Conservation (phyloP, 208 protist genomes). For the Sergeia podlipaevii region DNA sequence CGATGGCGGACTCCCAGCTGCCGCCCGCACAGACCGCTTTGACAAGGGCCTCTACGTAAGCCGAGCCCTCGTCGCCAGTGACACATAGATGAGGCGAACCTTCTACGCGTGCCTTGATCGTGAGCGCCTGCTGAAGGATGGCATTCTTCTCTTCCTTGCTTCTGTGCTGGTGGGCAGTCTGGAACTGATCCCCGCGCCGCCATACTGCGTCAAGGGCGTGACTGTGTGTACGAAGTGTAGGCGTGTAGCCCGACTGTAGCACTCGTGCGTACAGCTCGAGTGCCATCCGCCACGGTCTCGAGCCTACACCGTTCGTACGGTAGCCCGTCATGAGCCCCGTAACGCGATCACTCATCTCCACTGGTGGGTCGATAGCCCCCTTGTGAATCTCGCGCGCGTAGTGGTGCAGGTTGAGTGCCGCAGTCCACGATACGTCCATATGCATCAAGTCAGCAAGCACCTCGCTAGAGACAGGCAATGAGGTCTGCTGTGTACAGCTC, state of each 20-base stretch:
- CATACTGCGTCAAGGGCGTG: constrained; percentile 80
- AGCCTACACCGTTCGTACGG: constrained; percentile 53
- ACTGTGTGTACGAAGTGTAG: constrained; percentile 53
- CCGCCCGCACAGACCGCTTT: constrained; percentile 56
- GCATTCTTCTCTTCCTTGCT: constrained; percentile 3
- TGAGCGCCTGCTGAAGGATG: constrained; percentile 13
- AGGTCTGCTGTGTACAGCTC: constrained; percentile 9
- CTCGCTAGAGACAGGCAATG: constrained; percentile 24
- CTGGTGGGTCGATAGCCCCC: constrained; percentile 31
- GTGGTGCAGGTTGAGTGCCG: constrained; percentile 45
- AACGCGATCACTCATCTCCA: constrained; percentile 65
- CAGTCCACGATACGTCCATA: constrained; percentile 68
- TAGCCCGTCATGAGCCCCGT: constrained; percentile 81
- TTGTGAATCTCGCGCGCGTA: constrained; percentile 23
- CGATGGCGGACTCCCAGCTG: constrained; percentile 46
- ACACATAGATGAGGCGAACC: constrained; percentile 18
- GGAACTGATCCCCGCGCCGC: constrained; percentile 63
- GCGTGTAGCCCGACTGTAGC: constrained; percentile 42
- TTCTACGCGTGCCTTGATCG: constrained; percentile 21
- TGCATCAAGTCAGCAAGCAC: constrained; percentile 56
- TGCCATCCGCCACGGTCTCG: constrained; percentile 60
- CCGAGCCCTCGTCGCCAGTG: constrained; percentile 67
- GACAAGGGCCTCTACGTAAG: constrained; percentile 66
- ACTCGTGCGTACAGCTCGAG: constrained; percentile 48
- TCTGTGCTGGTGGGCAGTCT: constrained; percentile 26